Conservation (phyloP, 1,284 basidiomycete species). For the Melampsora americana region DNA sequence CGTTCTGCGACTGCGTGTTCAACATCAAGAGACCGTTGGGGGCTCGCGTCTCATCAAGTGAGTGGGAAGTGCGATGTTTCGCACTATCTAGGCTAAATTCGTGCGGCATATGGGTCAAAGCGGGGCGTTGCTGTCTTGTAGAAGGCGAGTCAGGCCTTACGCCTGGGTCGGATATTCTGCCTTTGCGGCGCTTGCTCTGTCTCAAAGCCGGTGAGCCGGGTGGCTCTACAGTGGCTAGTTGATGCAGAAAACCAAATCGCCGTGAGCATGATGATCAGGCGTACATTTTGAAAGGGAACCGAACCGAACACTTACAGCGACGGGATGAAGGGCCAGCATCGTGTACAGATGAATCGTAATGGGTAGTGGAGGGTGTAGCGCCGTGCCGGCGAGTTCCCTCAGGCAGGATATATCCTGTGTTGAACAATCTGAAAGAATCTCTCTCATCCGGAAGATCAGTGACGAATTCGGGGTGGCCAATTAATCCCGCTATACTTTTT, state of each 20-base stretch:
- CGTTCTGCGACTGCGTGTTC: not conserved
- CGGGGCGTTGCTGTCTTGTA: slow-evolving; percentile 23
- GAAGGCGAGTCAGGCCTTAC: not conserved
- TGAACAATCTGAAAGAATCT: slow-evolving; percentile 43
- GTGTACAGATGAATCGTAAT: slow-evolving; percentile 7
- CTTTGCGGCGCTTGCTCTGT: slow-evolving; percentile 9
- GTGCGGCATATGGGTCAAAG: slow-evolving; percentile 19
- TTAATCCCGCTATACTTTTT: slow-evolving; percentile 9
- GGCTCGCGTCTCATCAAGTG: not conserved
- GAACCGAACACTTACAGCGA: slow-evolving; percentile 2
- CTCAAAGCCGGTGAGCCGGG: slow-evolving; percentile 6
- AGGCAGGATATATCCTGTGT: slow-evolving; percentile 41
- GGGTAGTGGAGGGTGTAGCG: slow-evolving; percentile 16
- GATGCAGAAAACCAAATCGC: not conserved
- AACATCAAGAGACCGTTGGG: not conserved
- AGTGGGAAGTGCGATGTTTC: not conserved
- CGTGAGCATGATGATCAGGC: not conserved
- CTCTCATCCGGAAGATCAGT: slow-evolving; percentile 38
- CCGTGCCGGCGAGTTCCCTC: slow-evolving; percentile 31
- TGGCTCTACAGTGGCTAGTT: slow-evolving; percentile 7
- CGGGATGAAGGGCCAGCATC: slow-evolving; percentile 8
- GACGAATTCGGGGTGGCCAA: slow-evolving; percentile 40
- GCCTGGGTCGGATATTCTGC: slow-evolving; percentile 18
- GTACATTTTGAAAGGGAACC: not conserved
- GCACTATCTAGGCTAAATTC: not conserved